Base-by-base conservation (phyloP, 495 filamentous ascomycete genomes). In the Penicillium coprophilum region DNA sequence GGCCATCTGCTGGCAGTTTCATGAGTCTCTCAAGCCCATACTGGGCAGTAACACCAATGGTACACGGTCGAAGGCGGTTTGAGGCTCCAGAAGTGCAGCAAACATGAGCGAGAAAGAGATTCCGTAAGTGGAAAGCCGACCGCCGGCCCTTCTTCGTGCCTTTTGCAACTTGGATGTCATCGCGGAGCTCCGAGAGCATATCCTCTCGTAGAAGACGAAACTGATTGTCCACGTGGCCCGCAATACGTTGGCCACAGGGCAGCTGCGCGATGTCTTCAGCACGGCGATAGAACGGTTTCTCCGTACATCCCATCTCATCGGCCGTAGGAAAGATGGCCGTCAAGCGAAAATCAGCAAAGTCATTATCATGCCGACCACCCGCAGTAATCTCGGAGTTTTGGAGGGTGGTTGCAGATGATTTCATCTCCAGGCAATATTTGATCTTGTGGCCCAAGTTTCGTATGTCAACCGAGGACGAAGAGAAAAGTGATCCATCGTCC, bases 301-400 rank as follows among this genome's bases (percentile, higher is more conserved):
- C 80, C 0, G 63, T 77, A 0, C 77, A 85, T 1, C 74, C 55
- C n/a, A 92, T 75, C 64, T 95, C 90, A 49, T 86, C 84, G 0
- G 78, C 59, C 0, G 89, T 93, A 0, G 89, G 90, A 32, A 84
- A 74, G 46, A 92, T 87, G 12, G 77, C 60, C 36, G 90, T 87
- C 28, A 83, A 44, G 1, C 84, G 77, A 59, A 85, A 85, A 53
- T 88, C 79, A 0, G 48, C 70, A 61, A 78, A 80, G 62, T 93
- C 90, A 62, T 95, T 93, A 61, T 95, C 87, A 61, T 95, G 89
- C 0, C 90, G 80, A 0, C 90, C 89, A 3, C 89, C 89, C 4
- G 87, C 82, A 1, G 58, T 66, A 19, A 24, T 46, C 0, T 63
- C 67, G 2, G 40, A 52, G 24, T 58, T 30, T 7, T 21, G 19